phyloP scores from a whole-genome alignment of 1,284 basidiomycete genomes.

The Moniliella sp. region DNA sequence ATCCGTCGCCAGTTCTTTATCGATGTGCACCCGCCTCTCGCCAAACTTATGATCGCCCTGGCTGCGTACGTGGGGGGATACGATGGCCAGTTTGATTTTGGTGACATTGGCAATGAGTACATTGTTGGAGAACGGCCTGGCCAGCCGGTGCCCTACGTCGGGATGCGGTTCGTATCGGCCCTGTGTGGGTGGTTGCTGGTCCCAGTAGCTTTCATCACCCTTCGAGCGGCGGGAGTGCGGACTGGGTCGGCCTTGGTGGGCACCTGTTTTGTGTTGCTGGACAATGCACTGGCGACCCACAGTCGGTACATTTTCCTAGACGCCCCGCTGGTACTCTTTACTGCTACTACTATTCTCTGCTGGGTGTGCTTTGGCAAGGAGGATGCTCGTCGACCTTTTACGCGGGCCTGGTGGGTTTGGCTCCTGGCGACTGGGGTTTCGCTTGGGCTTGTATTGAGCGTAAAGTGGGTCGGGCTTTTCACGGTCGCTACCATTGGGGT shows the following conservation, averaged over 20 bases:
- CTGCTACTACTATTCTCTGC: slow-evolving; percentile 61
- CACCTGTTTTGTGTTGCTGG: slow-evolving; percentile 74
- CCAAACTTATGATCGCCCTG: slow-evolving; percentile 79
- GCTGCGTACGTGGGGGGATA: slow-evolving; percentile 73
- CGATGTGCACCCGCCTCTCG: slow-evolving; percentile 84
- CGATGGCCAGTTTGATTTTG: slow-evolving; percentile 81
- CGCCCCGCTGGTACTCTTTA: slow-evolving; percentile 91
- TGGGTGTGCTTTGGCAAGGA: slow-evolving; percentile 81
- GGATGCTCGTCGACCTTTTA: slow-evolving; percentile 53
- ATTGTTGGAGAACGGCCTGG: slow-evolving; percentile 19
- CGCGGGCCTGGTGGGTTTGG: slow-evolving; percentile 73
- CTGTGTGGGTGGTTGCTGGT: slow-evolving; percentile 69
- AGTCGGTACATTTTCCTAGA: slow-evolving; percentile 90
- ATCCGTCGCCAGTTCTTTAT: slow-evolving; percentile 73
- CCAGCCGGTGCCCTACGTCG: slow-evolving; percentile 67
- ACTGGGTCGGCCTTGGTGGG: slow-evolving; percentile 61
- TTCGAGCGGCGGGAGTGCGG: slow-evolving; percentile 65
- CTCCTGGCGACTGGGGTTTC: slow-evolving; percentile 63
- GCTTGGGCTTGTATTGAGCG: slow-evolving; percentile 72
- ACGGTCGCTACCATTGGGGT: slow-evolving; percentile 86
- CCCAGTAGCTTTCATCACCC: slow-evolving; percentile 68
- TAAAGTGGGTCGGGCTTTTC: slow-evolving; percentile 97
- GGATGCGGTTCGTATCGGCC: slow-evolving; percentile 81
- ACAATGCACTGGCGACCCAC: slow-evolving; percentile 85
- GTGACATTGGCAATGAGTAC: slow-evolving; percentile 53